Conservation (phyloP, 352 stramenopile genomes). For the Phytophthora uliginosa region DNA sequence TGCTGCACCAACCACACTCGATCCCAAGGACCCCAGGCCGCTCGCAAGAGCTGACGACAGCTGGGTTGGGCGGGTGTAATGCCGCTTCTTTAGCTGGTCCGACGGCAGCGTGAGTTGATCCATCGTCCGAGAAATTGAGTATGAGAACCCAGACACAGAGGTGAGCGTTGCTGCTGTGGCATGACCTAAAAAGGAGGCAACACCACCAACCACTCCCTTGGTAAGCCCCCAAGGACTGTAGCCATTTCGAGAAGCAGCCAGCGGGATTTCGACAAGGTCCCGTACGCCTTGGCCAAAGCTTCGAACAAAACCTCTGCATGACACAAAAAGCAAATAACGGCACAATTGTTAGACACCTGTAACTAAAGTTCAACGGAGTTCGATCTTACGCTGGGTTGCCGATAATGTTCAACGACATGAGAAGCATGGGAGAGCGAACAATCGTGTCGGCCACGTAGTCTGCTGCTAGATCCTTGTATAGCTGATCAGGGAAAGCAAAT, state of each 20-base stretch:
- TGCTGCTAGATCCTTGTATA: constrained; percentile 86
- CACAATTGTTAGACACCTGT: constrained; percentile 8
- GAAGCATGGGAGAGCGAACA: constrained; percentile 76
- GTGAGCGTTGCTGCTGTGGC: constrained; percentile 74
- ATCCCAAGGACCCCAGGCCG: constrained; percentile 77
- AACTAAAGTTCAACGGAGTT: not conserved
- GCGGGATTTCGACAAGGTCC: constrained; percentile 84
- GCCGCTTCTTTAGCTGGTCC: constrained; percentile 66
- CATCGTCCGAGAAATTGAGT: constrained; percentile 85
- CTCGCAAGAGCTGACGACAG: constrained; percentile 71
- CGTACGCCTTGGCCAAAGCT: constrained; percentile 74
- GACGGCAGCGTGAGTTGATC: constrained; percentile 80
- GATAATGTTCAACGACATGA: constrained; percentile 90
- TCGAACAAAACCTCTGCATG: constrained; percentile 77
- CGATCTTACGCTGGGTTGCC: constrained; percentile 87
- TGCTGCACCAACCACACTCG: constrained; percentile 80
- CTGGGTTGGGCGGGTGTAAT: constrained; percentile 74
- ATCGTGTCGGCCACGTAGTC: constrained; percentile 87
- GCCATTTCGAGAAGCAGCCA: constrained; percentile 71
- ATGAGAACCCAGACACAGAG: constrained; percentile 84
- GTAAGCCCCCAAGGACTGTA: constrained; percentile 86
- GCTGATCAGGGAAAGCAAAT: constrained; percentile 77
- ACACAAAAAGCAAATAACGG: not conserved
- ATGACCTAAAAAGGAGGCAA: constrained; percentile 81
- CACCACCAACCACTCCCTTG: constrained; percentile 72